Evolutionary conservation across 2,329 filamentous ascomycete genomes (phyloP), one percentile per base, ranked within the genome.

Genomic region (Alternaria metachromatica): DNA sequence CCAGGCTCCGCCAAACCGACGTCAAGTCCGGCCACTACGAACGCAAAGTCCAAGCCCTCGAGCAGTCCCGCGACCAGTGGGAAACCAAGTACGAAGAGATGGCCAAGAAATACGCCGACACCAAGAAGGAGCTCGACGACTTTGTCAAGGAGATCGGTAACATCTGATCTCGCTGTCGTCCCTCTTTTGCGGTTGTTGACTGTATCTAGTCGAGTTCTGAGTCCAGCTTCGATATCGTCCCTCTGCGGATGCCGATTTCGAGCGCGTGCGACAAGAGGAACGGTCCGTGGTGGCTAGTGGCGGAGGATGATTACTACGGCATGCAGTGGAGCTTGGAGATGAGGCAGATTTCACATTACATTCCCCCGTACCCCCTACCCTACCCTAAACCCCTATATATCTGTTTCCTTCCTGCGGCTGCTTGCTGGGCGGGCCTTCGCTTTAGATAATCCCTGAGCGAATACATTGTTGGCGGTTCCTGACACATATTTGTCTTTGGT

Each of bases 11-110:
- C 82, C 94, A 97, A 86, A 97, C 96, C 85, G 96, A 99, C 82
- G 94, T 98, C 85, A 98, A 98, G 88, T 94, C 95, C 78, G 96
- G 95, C 77, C 95, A 99, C 87, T 98, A 95, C 84, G 96, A 99
- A 87, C 96, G 96, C 85, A 98, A 98, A 88, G 96, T 98, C 75
- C 93, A 97, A 84, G 95, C 96, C 77, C 90, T 97, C 79, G 96
- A 99, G 86, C 87, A 89, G 79, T 89, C 94, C 81, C 92, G 93
- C 77, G 94, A 97, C 83, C 89, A 94, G 83, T 97, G 94, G 94
- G 96, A 98, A 87, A 81, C 87, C 83, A 98, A 99, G 87, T 98
- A 96, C 85, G 96, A 98, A 85, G 95, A 98, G 82, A 96, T 97
- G 91, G 83, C 90, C 76, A 92, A 94, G 89, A 97, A 97, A 86